A percentile compares a stretch with the other conserved stretches of the same genome.
These are phyloP conservation scores for Ceratocystis huliohia DNA, from an alignment of 2,329 filamentous ascomycete genomes.

Conservation along the genomic window DNA sequence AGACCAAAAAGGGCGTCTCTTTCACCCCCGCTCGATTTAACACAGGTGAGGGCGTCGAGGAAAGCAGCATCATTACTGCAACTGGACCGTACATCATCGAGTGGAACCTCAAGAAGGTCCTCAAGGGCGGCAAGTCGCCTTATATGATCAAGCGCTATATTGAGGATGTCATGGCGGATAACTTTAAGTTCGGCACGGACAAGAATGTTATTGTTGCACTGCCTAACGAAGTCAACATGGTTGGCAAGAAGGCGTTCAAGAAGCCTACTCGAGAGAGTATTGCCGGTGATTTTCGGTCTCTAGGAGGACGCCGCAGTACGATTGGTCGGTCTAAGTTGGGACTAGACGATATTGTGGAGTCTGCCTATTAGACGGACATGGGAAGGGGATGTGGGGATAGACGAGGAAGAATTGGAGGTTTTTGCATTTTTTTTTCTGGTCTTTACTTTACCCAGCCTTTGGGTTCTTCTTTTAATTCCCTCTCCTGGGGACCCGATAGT, in stretches of 20 bases:
- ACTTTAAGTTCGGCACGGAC: constrained; percentile 94
- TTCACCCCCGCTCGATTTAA: constrained; percentile 95
- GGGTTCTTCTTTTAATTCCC: constrained; percentile 10
- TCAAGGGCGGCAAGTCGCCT: constrained; percentile 67
- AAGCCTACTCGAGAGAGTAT: constrained; percentile 90
- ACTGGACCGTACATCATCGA: constrained; percentile 95
- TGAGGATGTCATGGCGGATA: constrained; percentile 93
- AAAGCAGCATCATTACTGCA: constrained; percentile 92
- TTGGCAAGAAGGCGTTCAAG: constrained; percentile 72
- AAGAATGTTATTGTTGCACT: constrained; percentile 97
- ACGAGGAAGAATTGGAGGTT: not conserved
- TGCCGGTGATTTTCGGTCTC: constrained; percentile 41
- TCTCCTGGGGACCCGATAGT: not conserved
- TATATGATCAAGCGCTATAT: constrained; percentile 95
- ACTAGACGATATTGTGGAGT: constrained; percentile 72
- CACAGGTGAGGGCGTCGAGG: constrained; percentile 62
- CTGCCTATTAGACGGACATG: constrained; percentile 37
- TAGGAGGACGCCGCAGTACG: constrained; percentile 37
- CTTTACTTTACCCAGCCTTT: not conserved
- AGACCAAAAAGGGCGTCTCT: constrained; percentile 71
- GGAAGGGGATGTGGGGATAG: not conserved
- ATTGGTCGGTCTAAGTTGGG: constrained; percentile 58
- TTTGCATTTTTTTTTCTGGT: not conserved
- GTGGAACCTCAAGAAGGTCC: constrained; percentile 85
- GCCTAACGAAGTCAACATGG: constrained; percentile 97